Percentiles rank a stretch among this genome's conserved stretches.
Conservation (phyloP, 2,329 filamentous ascomycete genomes). For the Diaporthe citri region DNA sequence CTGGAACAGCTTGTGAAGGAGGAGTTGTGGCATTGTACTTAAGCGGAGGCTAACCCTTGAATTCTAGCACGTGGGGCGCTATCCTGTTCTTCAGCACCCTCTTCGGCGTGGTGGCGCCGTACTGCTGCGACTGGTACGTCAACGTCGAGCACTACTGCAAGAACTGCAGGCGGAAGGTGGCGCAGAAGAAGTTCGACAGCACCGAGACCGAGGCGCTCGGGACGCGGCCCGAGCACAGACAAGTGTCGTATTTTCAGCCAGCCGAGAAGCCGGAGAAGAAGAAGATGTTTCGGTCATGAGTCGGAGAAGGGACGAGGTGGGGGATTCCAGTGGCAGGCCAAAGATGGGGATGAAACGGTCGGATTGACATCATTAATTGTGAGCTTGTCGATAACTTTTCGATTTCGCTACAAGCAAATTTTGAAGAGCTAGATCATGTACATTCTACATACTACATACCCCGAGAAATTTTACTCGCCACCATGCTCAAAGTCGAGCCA, state of each 20-base stretch:
- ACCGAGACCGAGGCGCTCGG: constrained; percentile 10
- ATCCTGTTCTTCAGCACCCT: constrained; percentile 8
- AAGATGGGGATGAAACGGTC: neutral
- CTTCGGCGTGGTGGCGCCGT: constrained; percentile 8
- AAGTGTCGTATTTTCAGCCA: neutral
- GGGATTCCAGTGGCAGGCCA: no score
- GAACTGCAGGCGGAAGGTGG: constrained; percentile 29
- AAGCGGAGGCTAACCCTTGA: neutral
- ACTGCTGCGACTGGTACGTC: constrained; percentile 17
- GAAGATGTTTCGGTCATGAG: neutral
- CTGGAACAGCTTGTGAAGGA: neutral
- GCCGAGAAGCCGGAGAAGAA: neutral
- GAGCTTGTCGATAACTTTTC: neutral
- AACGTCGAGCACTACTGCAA: constrained; percentile 27
- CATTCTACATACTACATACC: constrained; percentile 7
- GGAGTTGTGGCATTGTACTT: no score
- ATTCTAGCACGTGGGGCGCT: neutral
- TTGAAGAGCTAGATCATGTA: constrained; percentile 12
- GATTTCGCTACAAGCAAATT: neutral
- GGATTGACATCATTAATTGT: neutral
- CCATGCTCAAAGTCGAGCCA: constrained; percentile 39
- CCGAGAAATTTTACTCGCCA: neutral
- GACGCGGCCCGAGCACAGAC: constrained; percentile 13
- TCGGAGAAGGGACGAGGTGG: no score
- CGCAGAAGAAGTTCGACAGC: constrained; percentile 4